Base-by-base conservation (phyloP, 805 yeast genomes). In the Starmerella cellae region DNA sequence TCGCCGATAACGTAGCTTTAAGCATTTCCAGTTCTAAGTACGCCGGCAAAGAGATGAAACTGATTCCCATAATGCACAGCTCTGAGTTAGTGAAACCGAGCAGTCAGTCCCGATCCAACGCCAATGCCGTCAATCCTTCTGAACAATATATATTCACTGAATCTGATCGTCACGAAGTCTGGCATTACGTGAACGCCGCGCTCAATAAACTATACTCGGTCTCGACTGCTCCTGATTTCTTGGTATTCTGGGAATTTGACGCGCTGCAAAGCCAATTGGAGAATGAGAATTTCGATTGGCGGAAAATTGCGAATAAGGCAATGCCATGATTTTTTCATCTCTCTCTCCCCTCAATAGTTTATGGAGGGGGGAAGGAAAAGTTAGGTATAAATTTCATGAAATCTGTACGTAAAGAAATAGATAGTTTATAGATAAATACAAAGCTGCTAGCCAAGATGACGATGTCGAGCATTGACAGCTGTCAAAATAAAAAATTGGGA, bases 11-110 rank as follows among this genome's bases (percentile, higher is more conserved):
- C 41, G 62, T 70, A 27, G 60, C 56, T 3, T 68, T 69, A 42
- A 71, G 75, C 74, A 54, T 70, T 36, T 47, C 54, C n/a, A 29
- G 38, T 18, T 41, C 53, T 1, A 39, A 46, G 6, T 16, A 35
- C 10, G 33, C 47, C 4, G 51, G 57, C 2, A 43, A 67, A 2
- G 16, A 17, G 5, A 53, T 65, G 38, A 67, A 74, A 53, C 63
- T 71, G 35, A 67, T 78, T 8, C 87, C 87, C 0, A 74, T 71
- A 46, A 50, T 78, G 29, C 65, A 68, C 26, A 71, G 85, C 0
- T n/a, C 32, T 14, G 10, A 8, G 16, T 17, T n/a, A 8, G 17
- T 6, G 6, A 9, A 5, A 8, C n/a, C n/a, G 16, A 14, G 8
- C 17, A 14, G 37, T 20, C 8, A 8, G 11, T 24, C 11, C 11